phyloP scores from a whole-genome alignment of 495 filamentous ascomycete genomes.

The Darksidea phi region DNA sequence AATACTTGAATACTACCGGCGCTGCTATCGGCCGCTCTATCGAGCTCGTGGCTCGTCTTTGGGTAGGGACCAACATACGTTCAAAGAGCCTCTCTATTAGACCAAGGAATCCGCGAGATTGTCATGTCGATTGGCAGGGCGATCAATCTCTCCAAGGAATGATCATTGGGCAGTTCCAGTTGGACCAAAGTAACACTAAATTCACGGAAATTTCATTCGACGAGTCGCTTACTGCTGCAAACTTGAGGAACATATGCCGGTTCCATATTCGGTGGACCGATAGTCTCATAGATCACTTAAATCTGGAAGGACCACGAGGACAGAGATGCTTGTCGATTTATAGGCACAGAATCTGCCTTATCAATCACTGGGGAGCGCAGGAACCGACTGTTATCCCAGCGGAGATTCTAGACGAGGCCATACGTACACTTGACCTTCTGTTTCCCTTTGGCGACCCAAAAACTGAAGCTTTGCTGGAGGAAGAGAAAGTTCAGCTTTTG shows the following conservation, averaged over 20 bases:
- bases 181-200: background rate
- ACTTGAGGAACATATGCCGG: slow-evolving; percentile 7
- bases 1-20: slow-evolving; percentile 1
- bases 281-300: slow-evolving; percentile 2
- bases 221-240: slow-evolving; percentile 5
- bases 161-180: background rate
- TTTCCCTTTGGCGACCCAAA: slow-evolving; percentile 8
- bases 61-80: slow-evolving; percentile 4
- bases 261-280: slow-evolving; percentile 10
- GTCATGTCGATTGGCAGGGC: background rate
- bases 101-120: slow-evolving; percentile 1
- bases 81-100: background rate
- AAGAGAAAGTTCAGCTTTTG: slow-evolving; percentile 3
- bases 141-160: background rate
- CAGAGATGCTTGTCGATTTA: slow-evolving; percentile 7
- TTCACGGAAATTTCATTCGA: background rate
- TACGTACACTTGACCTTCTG: slow-evolving; percentile 11
- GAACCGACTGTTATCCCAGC: background rate
- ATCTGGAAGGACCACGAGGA: slow-evolving; percentile 5
- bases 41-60: slow-evolving; percentile 8
- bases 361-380: slow-evolving; percentile 6
- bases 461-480: slow-evolving; percentile 7
- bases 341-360: slow-evolving; percentile 5
- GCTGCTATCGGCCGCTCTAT: slow-evolving; percentile 1
- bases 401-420: slow-evolving; percentile 4